A percentile compares a stretch with the other conserved stretches of the same genome.
Evolutionary conservation across 2,329 filamentous ascomycete genomes (phyloP).

Genomic region (Cladorrhinum sp.): DNA sequence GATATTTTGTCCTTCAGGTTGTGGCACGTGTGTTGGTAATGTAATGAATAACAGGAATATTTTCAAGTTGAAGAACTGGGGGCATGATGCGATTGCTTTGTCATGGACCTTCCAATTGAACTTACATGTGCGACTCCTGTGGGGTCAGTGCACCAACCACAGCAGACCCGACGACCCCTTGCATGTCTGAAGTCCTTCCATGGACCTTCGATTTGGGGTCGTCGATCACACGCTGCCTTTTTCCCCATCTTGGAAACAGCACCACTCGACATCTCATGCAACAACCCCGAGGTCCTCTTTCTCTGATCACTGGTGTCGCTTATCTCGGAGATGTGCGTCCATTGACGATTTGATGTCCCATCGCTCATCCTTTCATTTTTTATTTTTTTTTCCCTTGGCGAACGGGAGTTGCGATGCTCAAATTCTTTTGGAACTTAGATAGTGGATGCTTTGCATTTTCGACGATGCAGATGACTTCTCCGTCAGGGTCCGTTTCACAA

Average conservation of each 20-base stretch:
- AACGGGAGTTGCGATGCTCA: background rate
- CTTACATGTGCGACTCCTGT: too few species aligned
- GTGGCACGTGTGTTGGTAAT: too few species aligned
- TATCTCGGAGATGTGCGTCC: background rate
- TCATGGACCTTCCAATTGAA: too few species aligned
- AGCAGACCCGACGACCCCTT: too few species aligned
- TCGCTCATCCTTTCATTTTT: background rate
- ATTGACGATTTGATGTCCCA: background rate
- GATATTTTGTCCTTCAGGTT: background rate
- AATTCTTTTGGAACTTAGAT: too few species aligned
- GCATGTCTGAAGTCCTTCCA: conserved; percentile 27
- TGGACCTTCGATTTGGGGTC: conserved; percentile 24
- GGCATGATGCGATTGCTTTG: too few species aligned
- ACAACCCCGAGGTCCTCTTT: background rate
- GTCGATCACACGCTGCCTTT: conserved; percentile 25
- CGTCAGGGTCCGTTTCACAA: too few species aligned
- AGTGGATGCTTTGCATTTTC: too few species aligned
- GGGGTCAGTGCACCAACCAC: conserved; percentile 18
- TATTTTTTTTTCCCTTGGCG: too few species aligned
- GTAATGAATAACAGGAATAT: background rate
- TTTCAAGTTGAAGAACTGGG: too few species aligned
- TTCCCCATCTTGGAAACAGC: conserved; percentile 7
- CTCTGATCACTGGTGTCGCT: background rate
- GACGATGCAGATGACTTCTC: too few species aligned
- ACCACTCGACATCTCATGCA: conserved; percentile 14